Conservation (phyloP, 2,329 filamentous ascomycete genomes). For the Ilyonectria robusta region DNA sequence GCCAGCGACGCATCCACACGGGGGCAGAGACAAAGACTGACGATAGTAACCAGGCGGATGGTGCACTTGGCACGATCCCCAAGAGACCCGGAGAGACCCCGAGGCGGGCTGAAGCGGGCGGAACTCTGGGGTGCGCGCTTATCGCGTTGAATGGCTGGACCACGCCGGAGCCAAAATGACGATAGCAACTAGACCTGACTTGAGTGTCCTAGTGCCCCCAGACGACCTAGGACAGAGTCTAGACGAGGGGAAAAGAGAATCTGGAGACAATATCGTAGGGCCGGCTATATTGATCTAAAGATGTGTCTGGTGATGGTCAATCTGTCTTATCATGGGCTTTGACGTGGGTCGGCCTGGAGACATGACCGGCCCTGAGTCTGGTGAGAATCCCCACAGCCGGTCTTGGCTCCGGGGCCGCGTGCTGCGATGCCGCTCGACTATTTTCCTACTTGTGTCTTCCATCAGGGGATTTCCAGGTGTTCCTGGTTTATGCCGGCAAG, state of each 20-base stretch:
- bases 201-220: conserved; percentile 34
- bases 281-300: conserved; percentile 17
- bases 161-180: conserved; percentile 36
- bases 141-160: conserved; percentile 46
- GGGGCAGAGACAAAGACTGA: conserved; percentile 21
- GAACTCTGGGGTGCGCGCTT: conserved; percentile 48
- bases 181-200: conserved; percentile 32
- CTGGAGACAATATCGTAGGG: conserved; percentile 27
- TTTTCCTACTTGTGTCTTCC: conserved; percentile 17
- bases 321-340: conserved; percentile 42
- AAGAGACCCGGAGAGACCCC: conserved; percentile 20
- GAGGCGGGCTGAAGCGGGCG: conserved; percentile 36
- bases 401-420: conserved; percentile 32
- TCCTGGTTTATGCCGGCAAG: conserved; percentile 19
- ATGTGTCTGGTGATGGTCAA: conserved; percentile 34
- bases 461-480: conserved; percentile 7
- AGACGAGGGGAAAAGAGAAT: conserved; percentile 27
- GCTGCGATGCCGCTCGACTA: conserved; percentile 34
- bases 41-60: conserved; percentile 39
- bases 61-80: conserved; percentile 26
- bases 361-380: conserved; percentile 22
- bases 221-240: conserved; percentile 21
- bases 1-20: conserved; percentile 21
- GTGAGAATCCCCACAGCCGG: conserved; percentile 41
- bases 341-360: conserved; percentile 32